Evolutionary conservation across 2,329 filamentous ascomycete species (phyloP).

Genomic region (Plenodomus tracheiphilus): DNA sequence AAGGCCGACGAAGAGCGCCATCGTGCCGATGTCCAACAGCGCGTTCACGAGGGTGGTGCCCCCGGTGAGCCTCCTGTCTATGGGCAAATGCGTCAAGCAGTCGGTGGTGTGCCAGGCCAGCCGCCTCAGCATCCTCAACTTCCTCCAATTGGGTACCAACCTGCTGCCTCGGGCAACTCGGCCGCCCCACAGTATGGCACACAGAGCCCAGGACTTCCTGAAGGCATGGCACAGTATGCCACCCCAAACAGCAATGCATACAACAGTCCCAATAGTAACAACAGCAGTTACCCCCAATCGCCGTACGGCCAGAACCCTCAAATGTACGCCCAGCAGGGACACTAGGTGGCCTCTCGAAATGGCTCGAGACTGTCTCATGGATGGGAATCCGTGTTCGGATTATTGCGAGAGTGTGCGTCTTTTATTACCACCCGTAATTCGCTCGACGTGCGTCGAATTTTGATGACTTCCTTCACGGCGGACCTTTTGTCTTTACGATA

Average conservation of each 20-base stretch:
- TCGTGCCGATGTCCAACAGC: conserved; percentile 63
- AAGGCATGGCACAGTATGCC: conserved; percentile 55
- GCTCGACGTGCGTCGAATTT: conserved; percentile 6
- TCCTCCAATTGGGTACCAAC: conserved; percentile 57
- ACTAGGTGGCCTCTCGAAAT: conserved; percentile 23
- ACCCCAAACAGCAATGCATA: conserved; percentile 48
- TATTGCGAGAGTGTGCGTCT: not conserved
- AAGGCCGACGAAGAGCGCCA: conserved; percentile 87
- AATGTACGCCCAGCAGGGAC: conserved; percentile 51
- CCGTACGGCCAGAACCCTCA: conserved; percentile 54
- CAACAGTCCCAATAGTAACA: conserved; percentile 48
- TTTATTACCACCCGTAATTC: not conserved
- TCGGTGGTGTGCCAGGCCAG: conserved; percentile 47
- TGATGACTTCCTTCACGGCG: conserved; percentile 31
- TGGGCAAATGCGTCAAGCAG: conserved; percentile 51
- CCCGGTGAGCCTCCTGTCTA: conserved; percentile 52
- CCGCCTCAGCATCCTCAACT: conserved; percentile 53
- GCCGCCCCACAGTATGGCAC: conserved; percentile 52
- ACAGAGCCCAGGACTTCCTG: conserved; percentile 50
- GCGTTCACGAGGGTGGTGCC: conserved; percentile 56
- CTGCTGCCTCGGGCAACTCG: conserved; percentile 48
- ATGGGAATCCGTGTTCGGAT: not conserved
- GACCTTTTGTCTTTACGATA: conserved; percentile 1
- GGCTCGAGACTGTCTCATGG: not conserved
- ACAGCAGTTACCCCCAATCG: conserved; percentile 55